Conservation (phyloP, 164 flowering plant species). For the Nymphaea colorata region DNA sequence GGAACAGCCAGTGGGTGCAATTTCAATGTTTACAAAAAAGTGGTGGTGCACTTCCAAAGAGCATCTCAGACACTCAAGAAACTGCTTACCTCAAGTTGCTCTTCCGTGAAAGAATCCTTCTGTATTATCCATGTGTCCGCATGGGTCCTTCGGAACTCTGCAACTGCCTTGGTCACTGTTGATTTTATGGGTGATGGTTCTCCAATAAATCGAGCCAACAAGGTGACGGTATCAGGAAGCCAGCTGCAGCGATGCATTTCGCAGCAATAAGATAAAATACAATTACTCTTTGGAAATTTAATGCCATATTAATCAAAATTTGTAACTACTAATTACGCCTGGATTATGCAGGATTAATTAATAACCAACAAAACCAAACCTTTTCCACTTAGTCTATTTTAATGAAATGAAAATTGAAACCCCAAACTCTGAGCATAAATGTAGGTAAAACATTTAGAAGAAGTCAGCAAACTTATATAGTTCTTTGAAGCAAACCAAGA, state of each 20-base stretch:
- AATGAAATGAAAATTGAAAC: too few species aligned
- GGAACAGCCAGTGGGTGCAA: too few species aligned
- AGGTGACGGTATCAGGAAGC: conserved; percentile 89
- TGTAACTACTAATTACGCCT: too few species aligned
- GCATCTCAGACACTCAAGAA: neutral
- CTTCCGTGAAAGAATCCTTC: conserved; percentile 77
- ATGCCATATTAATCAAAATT: too few species aligned
- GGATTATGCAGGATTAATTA: too few species aligned
- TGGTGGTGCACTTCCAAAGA: neutral
- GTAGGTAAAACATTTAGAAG: too few species aligned
- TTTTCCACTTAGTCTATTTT: too few species aligned
- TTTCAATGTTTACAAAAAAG: too few species aligned
- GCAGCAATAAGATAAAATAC: neutral
- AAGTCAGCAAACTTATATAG: too few species aligned
- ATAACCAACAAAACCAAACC: too few species aligned
- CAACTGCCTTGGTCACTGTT: conserved; percentile 88
- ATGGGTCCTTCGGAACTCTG: conserved; percentile 94
- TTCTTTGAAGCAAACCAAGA: too few species aligned
- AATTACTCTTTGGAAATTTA: neutral
- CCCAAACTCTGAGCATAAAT: too few species aligned
- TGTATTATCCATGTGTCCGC: conserved; percentile 97
- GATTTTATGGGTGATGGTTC: conserved; percentile 92
- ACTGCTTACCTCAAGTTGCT: conserved; percentile 71
- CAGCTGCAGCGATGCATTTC: conserved; percentile 36
- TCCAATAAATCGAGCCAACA: conserved; percentile 70